Evolutionary conservation across 2,329 filamentous ascomycete species (phyloP).

Genomic region (Penicillium sp.): DNA sequence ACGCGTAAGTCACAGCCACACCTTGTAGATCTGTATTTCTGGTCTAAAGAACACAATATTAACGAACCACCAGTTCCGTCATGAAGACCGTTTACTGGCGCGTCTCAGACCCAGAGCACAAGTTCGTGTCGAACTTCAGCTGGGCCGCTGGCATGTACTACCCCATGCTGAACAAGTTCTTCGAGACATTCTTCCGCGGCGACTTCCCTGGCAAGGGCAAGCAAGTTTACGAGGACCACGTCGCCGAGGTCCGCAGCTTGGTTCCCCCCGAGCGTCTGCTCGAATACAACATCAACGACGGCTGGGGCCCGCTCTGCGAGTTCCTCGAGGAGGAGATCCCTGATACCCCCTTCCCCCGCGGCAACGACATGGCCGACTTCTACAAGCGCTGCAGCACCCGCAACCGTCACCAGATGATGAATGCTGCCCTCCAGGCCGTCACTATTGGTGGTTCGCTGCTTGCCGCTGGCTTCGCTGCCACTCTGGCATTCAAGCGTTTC

Average conservation of each 20-base stretch:
- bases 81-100: conserved; percentile 69
- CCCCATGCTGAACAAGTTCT: conserved; percentile 68
- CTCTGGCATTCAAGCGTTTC: conserved; percentile 42
- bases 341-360: conserved; percentile 50
- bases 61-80: conserved; percentile 45
- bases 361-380: conserved; percentile 55
- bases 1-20: conserved; percentile 36
- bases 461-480: conserved; percentile 44
- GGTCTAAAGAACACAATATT: neutral
- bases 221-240: conserved; percentile 58
- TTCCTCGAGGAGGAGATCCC: conserved; percentile 54
- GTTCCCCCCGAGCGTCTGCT: conserved; percentile 51
- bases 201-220: conserved; percentile 66
- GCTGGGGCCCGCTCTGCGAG: conserved; percentile 55
- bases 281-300: conserved; percentile 54
- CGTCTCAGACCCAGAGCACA: conserved; percentile 61
- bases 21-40: neutral
- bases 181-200: conserved; percentile 64
- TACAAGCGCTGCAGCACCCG: conserved; percentile 53
- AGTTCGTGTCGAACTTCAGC: conserved; percentile 54
- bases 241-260: conserved; percentile 51
- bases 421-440: conserved; percentile 51
- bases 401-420: conserved; percentile 57
- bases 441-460: conserved; percentile 50
- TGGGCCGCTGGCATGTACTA: conserved; percentile 68